Evolutionary conservation across 2,329 filamentous ascomycete species (phyloP).

Genomic region (Acrodontium crateriforme): DNA sequence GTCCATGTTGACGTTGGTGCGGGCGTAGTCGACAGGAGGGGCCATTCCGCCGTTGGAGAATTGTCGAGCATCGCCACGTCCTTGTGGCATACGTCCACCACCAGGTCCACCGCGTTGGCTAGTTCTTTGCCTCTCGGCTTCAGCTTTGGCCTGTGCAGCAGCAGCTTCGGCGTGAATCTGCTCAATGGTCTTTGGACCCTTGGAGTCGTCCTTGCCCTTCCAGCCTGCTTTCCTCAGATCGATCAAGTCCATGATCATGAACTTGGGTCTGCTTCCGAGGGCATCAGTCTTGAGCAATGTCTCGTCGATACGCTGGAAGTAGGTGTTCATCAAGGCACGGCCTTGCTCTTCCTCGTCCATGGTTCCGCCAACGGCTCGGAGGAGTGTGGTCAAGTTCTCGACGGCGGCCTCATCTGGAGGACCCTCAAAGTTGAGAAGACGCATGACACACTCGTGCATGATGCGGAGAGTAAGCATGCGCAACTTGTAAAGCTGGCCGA

Average conservation of each 20-base stretch:
- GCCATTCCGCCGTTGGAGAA: constrained; percentile 58
- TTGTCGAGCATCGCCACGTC: constrained; percentile 75
- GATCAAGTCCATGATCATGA: constrained; percentile 92
- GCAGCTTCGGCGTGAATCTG: constrained; percentile 77
- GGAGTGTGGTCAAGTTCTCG: constrained; percentile 84
- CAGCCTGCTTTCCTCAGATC: constrained; percentile 69
- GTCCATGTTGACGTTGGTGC: constrained; percentile 79
- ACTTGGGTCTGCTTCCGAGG: constrained; percentile 74
- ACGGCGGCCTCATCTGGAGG: constrained; percentile 91
- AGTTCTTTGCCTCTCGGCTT: constrained; percentile 45
- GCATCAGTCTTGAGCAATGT: constrained; percentile 64
- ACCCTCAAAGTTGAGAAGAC: constrained; percentile 88
- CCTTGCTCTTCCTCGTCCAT: constrained; percentile 71
- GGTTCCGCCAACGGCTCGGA: constrained; percentile 80
- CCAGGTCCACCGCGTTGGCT: constrained; percentile 50
- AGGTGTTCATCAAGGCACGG: constrained; percentile 74
- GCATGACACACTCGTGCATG: constrained; percentile 98
- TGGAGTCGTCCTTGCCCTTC: constrained; percentile 86
- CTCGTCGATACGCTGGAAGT: constrained; percentile 76
- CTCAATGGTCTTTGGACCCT: constrained; percentile 92
- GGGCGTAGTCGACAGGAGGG: constrained; percentile 53
- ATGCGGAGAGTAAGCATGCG: constrained; percentile 97
- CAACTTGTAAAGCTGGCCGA: constrained; percentile 97
- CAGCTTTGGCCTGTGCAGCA: constrained; percentile 68
- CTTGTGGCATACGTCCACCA: constrained; percentile 56